These are phyloP conservation scores for Ogataea minuta DNA, from an alignment of 805 yeast species.

Conservation along the genomic window DNA sequence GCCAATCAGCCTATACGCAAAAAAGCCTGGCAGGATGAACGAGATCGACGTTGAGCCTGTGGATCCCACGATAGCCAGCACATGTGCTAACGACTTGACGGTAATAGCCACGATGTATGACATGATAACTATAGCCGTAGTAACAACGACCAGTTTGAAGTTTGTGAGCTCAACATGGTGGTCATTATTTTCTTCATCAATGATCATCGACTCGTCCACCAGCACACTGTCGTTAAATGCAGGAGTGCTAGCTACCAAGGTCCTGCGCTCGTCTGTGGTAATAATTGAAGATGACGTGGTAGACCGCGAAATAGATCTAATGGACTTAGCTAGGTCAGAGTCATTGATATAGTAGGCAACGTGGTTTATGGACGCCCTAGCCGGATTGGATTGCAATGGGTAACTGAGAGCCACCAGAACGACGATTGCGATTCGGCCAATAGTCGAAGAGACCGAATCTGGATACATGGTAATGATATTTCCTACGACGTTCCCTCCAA, in stretches of 20 bases:
- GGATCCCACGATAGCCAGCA: constrained; percentile 85
- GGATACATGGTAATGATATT: constrained; percentile 81
- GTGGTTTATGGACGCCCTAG: constrained; percentile 77
- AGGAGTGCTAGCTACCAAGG: constrained; percentile 12
- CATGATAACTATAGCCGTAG: constrained; percentile 43
- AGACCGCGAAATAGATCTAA: constrained; percentile 23
- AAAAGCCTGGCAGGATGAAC: constrained; percentile 84
- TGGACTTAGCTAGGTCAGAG: constrained; percentile 23
- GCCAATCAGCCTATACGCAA: constrained; percentile 74
- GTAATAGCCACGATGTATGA: constrained; percentile 65
- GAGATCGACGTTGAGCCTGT: constrained; percentile 93
- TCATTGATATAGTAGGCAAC: constrained; percentile 51
- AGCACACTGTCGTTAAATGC: constrained; percentile 12
- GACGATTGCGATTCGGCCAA: constrained; percentile 81
- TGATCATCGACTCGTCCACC: constrained; percentile 17
- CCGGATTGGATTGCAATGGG: constrained; percentile 90
- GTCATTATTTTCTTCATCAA: constrained; percentile 21
- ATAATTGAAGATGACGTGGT: constrained; percentile 17
- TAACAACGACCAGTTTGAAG: constrained; percentile 37
- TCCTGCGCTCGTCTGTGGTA: constrained; percentile 18
- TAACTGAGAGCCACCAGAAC: constrained; percentile 78
- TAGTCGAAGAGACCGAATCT: constrained; percentile 57
- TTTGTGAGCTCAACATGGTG: constrained; percentile 25
- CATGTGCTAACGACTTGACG: constrained; percentile 73
- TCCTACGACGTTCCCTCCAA: constrained; percentile 77